phyloP scores from a whole-genome alignment of 2,329 filamentous ascomycete genomes.

The Tothia fuscella region DNA sequence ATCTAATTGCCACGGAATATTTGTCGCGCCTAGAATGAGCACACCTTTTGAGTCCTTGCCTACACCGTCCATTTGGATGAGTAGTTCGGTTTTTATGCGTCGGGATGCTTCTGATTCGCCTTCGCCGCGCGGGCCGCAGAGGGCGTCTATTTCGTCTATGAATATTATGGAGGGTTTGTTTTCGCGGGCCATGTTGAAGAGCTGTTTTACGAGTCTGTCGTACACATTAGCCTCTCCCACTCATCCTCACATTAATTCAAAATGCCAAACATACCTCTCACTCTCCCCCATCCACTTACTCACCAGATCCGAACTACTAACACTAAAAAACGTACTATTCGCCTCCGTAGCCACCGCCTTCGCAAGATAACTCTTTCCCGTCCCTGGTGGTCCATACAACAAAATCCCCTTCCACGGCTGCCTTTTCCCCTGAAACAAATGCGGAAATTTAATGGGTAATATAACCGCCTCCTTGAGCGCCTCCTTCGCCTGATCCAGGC shows the following conservation, averaged over 20 bases:
- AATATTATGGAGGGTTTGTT: conserved; percentile 98
- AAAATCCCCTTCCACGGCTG: conserved; percentile 98
- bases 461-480: conserved; percentile 96
- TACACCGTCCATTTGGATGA: conserved; percentile 98
- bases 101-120: conserved; percentile 95
- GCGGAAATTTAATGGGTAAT: conserved; percentile 94
- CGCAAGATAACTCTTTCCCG: conserved; percentile 93
- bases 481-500: conserved; percentile 87
- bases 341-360: conserved; percentile 97
- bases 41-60: conserved; percentile 92
- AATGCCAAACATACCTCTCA: conserved; percentile 83
- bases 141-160: conserved; percentile 94
- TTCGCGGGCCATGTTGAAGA: conserved; percentile 96
- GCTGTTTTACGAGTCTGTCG: conserved; percentile 75
- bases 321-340: conserved; percentile 98
- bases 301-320: conserved; percentile 91
- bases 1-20: conserved; percentile 98
- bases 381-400: conserved; percentile 90
- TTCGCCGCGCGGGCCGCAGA: conserved; percentile 85
- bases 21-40: conserved; percentile 88
- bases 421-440: conserved; percentile 88
- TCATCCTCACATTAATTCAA: too few relatives aligned
- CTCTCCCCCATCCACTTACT: conserved; percentile 99
- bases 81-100: conserved; percentile 95
- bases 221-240: conserved; percentile 10